Evolutionary conservation across 768 basidiomycete species (phyloP), one percentile per base, ranked within the genome.

Genomic region (Rhizopogon vinicolor): DNA sequence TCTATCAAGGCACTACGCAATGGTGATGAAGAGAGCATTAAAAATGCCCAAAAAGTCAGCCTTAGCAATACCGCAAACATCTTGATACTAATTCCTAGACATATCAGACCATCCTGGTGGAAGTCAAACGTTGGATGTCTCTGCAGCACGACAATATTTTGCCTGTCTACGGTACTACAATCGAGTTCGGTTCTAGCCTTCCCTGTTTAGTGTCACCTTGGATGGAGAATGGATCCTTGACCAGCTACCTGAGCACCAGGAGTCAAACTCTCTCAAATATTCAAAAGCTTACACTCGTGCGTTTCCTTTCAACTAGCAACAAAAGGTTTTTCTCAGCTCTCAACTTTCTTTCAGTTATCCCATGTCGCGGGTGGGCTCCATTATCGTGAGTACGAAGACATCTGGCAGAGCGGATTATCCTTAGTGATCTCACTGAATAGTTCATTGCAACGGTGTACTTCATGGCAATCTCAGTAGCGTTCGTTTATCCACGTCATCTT

Each of bases 171-270:
- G 63, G 66, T 14, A 44, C 58, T 5, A 51, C 61, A 10, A 60
- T 53, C 22, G 65, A 60, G 43, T 66, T 60, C 51, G 63, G 66
- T 18, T 60, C 58, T 10, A n/a, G n/a, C n/a, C n/a, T n/a, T n/a
- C n/a, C n/a, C n/a, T n/a, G n/a, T n/a, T n/a, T n/a, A n/a, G n/a
- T n/a, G n/a, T n/a, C n/a, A n/a, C n/a, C n/a, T n/a, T n/a, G n/a
- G n/a, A 50, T 57, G 28, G 59, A 60, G 18, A 56, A 62, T 10
- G 64, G 61, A 10, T 54, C 48, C 35, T 41, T 65, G 41, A 58
- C 42, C 9, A 19, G 41, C 19, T 65, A 65, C 41, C 28, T 65
- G 54, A 59, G 29, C 18, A 25, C 12, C 41, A 14, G 6, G 52
- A 44, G 46, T 22, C 33, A 44, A 19, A 18, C 42, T 5, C 57